These are phyloP conservation scores for Actinomucor elegans DNA, from an alignment of 371 early-diverging fungal genomes.

Conservation along the genomic window DNA sequence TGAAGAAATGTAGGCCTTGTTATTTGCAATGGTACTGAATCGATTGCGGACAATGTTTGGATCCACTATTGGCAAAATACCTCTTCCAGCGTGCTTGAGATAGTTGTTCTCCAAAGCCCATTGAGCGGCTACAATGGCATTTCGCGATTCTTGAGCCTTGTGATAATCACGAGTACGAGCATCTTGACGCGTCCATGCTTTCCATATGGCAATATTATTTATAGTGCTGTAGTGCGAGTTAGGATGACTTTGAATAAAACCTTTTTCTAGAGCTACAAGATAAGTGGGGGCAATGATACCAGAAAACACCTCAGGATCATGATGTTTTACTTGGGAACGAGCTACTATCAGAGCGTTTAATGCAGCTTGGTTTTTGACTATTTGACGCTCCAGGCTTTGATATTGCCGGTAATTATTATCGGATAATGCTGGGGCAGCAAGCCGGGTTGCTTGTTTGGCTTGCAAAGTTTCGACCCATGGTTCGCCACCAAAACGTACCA, in stretches of 20 bases:
- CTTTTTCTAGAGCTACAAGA: not conserved
- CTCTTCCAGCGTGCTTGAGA: slow-evolving; percentile 6
- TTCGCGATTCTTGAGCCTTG: not conserved
- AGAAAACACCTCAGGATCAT: slow-evolving; percentile 10
- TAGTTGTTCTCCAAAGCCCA: slow-evolving; percentile 1
- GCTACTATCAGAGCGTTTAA: slow-evolving; percentile 21
- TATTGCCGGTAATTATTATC: slow-evolving; percentile 26
- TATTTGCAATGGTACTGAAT: slow-evolving; percentile 13
- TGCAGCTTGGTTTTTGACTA: slow-evolving; percentile 15
- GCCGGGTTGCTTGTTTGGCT: slow-evolving; percentile 15
- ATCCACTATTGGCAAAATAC: slow-evolving; percentile 23
- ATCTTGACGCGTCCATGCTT: slow-evolving; percentile 8
- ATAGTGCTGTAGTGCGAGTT: not conserved
- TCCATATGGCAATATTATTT: slow-evolving; percentile 13
- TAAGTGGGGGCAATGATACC: slow-evolving; percentile 26
- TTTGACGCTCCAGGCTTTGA: slow-evolving; percentile 18
- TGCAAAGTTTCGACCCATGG: slow-evolving; percentile 4
- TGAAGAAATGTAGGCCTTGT: not conserved
- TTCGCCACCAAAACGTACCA: slow-evolving; percentile 32
- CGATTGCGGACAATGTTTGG: slow-evolving; percentile 8
- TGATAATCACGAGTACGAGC: not conserved
- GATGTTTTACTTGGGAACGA: slow-evolving; percentile 10
- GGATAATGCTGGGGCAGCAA: slow-evolving; percentile 1
- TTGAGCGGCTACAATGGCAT: not conserved
- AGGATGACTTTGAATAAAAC: not conserved